Evolutionary conservation across 768 basidiomycete genomes (phyloP).

Genomic region (Russula brevipes): DNA sequence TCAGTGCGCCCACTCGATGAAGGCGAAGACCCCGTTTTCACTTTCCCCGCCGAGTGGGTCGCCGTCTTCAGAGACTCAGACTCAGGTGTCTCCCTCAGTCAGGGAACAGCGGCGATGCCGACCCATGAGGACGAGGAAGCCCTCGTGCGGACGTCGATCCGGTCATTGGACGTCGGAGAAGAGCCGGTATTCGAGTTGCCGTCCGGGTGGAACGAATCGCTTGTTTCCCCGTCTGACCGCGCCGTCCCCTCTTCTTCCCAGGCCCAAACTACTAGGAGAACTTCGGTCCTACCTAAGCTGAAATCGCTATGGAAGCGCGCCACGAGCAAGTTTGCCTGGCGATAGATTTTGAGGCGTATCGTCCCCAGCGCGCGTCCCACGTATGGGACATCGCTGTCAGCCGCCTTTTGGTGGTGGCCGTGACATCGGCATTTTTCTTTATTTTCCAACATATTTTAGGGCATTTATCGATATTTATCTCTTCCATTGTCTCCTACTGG

Average conservation of each 20-base stretch:
- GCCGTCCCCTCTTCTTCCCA: not conserved
- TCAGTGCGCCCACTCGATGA: not conserved
- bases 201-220: conserved; percentile 11
- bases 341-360: conserved; percentile 3
- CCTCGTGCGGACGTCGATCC: conserved; percentile 10
- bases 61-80: conserved; percentile 7
- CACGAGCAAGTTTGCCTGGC: conserved; percentile 6
- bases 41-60: not conserved
- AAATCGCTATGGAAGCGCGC: conserved; percentile 22
- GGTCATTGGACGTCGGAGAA: conserved; percentile 18
- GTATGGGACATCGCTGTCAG: not conserved
- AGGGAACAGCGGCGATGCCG: not conserved
- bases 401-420: not conserved
- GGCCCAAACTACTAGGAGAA: conserved; percentile 1
- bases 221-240: not conserved
- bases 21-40: not conserved
- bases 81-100: conserved; percentile 3
- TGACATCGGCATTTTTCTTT: not conserved
- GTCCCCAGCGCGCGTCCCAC: not conserved
- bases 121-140: conserved; percentile 14
- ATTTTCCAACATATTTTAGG: not conserved
- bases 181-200: conserved; percentile 15
- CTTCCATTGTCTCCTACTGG: not conserved
- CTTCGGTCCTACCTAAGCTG: conserved; percentile 9
- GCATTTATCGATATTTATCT: not conserved